Base-by-base conservation (phyloP, 164 flowering plant species). In the Pachysandra terminalis region DNA sequence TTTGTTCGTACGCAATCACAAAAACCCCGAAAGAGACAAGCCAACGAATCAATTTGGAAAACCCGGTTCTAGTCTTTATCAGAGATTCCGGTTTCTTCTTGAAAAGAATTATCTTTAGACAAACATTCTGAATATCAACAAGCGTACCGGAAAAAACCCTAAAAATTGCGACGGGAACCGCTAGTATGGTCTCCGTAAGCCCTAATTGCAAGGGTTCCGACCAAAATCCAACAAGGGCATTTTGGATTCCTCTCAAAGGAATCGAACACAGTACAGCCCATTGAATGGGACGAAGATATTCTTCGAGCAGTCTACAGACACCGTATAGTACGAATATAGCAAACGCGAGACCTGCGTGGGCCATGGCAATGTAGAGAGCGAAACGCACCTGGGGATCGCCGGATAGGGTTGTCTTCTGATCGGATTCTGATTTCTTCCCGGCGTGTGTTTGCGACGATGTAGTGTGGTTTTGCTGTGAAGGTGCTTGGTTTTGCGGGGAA, bases 281-380 rank as follows among this genome's bases (percentile, higher is more conserved):
- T 40, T 79, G 90, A 61, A 95, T 79, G 7, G 98, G 98, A 32
- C 98, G 72, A 24, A 95, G 77, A 66, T 88, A 93, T 24, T 77
- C 87, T 66, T 93, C 90, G 1, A 93, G 80, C 22, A 95, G 76
- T 71, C 84, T 88, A 67, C 68, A 75, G 13, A 90, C 82, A 24
- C 80, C 88, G 64, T 78, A 95, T 19, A 92, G 75, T 35, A 84
- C 63, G 64, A 88, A 76, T 13, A 88, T 81, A 23, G 89, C 35
- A 60, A 92, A 81, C 9, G 86, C 86, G 1, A 95, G 77, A 54
- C 94, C 90, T 22, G 94, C 96, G 71, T 95, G 99, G 48, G 99
- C 99, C 98, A 92, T 89, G 77, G 99, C 94, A 67, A 95, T 90
- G 85, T 83, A 95, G 19, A 95, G 71, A 16, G 99, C 98, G 28